phyloP scores from a whole-genome alignment of 352 stramenopile genomes.

The Globisporangium parvum region DNA sequence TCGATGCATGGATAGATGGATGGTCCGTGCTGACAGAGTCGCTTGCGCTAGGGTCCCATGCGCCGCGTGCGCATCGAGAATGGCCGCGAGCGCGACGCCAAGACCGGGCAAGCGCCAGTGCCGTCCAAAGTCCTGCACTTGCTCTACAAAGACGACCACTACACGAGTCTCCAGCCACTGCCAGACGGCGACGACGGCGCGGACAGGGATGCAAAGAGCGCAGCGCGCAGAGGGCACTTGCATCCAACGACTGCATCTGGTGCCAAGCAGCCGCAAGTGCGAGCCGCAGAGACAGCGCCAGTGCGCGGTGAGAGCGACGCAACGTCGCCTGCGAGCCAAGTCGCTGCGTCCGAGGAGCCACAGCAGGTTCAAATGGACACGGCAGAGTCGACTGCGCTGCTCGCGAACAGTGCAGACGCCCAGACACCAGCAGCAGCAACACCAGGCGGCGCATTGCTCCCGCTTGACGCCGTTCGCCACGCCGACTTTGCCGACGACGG shows the following conservation, averaged over 20 bases:
- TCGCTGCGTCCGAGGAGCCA: too few relatives aligned
- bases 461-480: conserved; percentile 1
- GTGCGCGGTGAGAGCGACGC: too few relatives aligned
- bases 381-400: background rate
- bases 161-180: conserved; percentile 36
- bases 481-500: background rate
- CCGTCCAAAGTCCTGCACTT: conserved; percentile 36
- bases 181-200: background rate
- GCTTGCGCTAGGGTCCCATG: conserved; percentile 16
- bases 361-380: background rate
- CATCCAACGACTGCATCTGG: background rate
- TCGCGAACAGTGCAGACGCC: background rate
- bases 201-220: background rate
- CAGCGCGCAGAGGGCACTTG: background rate
- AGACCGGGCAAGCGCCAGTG: conserved; percentile 2
- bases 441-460: background rate
- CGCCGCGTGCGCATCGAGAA: conserved; percentile 40
- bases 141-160: conserved; percentile 45
- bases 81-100: conserved; percentile 18
- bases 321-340: too few relatives aligned
- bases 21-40: background rate
- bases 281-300: conserved; percentile 5
- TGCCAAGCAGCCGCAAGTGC: conserved; percentile 6
- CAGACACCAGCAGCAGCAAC: background rate
- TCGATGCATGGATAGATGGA: background rate